Evolutionary conservation across 768 basidiomycete genomes (phyloP).

Genomic region (Lactarius sanguifluus): DNA sequence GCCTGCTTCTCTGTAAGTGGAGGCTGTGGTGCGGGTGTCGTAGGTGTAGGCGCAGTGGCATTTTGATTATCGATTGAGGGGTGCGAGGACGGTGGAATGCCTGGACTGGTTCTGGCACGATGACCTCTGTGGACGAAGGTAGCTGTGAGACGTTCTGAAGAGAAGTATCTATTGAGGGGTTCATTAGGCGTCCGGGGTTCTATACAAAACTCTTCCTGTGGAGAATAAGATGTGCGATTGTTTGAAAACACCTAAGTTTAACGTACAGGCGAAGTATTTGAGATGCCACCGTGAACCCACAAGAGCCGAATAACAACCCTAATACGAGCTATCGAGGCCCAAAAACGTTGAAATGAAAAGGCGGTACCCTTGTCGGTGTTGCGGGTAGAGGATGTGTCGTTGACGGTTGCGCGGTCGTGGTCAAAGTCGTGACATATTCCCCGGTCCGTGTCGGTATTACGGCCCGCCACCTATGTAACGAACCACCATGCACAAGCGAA

Average conservation of each 20-base stretch:
- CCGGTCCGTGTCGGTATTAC: background rate
- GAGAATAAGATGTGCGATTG: no score
- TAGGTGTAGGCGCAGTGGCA: no score
- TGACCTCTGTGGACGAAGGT: background rate
- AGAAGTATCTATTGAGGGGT: constrained; percentile 10
- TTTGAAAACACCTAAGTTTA: no score
- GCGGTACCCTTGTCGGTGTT: background rate
- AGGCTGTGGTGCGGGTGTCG: no score
- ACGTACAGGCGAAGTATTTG: background rate
- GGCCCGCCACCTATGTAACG: background rate
- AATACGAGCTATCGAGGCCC: background rate
- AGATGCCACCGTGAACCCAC: background rate
- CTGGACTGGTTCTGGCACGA: no score
- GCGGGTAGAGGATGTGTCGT: no score
- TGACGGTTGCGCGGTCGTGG: background rate
- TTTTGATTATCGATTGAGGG: no score
- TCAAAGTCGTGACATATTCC: background rate
- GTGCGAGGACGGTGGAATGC: no score
- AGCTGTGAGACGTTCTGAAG: constrained; percentile 8
- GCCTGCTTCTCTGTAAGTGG: no score
- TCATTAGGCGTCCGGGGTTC: background rate
- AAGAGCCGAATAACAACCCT: background rate
- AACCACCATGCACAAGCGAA: no score
- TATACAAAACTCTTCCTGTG: no score
- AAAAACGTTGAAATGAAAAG: background rate